phyloP scores from a whole-genome alignment of 805 yeast genomes.

The Pichia deserticola region DNA sequence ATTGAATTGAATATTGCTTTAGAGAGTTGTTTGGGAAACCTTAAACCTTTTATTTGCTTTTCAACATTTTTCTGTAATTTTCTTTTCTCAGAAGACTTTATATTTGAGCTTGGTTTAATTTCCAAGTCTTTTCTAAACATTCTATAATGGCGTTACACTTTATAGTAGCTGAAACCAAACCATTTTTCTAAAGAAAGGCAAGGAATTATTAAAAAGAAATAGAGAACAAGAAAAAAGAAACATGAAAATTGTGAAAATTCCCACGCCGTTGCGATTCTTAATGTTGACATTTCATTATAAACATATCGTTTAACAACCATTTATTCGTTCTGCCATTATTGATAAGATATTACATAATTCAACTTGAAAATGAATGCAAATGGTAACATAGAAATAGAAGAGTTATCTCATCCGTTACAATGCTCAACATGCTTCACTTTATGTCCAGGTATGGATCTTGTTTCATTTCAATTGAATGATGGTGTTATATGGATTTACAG shows the following conservation, averaged over 20 bases:
- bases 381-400: neutral
- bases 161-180: too few species aligned
- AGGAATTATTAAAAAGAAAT: too few species aligned
- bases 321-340: too few species aligned
- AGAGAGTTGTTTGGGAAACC: slow-evolving; percentile 50
- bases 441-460: slow-evolving; percentile 32
- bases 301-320: too few species aligned
- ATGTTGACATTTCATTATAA: too few species aligned
- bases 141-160: neutral
- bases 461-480: slow-evolving; percentile 23
- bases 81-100: slow-evolving; percentile 77
- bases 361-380: too few species aligned
- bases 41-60: slow-evolving; percentile 10
- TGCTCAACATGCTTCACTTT: slow-evolving; percentile 14
- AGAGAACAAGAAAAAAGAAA: too few species aligned
- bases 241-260: too few species aligned
- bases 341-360: too few species aligned
- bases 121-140: slow-evolving; percentile 52
- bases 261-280: too few species aligned
- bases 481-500: slow-evolving; percentile 26
- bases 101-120: slow-evolving; percentile 67
- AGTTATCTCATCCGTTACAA: slow-evolving; percentile 5
- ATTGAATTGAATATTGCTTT: slow-evolving; percentile 55
- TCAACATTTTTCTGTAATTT: slow-evolving; percentile 34
- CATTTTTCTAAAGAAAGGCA: too few species aligned